phyloP scores from a whole-genome alignment of 192 early-diverging fungal species.

The Obelidium mucronatum region DNA sequence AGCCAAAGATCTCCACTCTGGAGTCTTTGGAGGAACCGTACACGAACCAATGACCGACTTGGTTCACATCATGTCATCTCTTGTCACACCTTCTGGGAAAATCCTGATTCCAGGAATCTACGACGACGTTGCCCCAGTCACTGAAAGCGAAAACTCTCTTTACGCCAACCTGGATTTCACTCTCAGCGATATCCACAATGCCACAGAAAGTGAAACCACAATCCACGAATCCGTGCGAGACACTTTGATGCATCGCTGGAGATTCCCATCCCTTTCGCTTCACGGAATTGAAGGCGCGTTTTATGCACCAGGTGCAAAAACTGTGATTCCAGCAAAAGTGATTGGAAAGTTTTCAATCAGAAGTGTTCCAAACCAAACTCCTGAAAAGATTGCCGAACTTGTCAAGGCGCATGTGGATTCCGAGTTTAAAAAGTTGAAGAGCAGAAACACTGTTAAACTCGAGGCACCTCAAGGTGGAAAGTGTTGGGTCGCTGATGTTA shows the following conservation, averaged over 20 bases:
- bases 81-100: slow-evolving; percentile 85
- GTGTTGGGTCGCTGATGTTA: slow-evolving; percentile 88
- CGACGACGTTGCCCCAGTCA: slow-evolving; percentile 88
- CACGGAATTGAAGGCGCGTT: slow-evolving; percentile 99
- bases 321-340: slow-evolving; percentile 95
- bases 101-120: slow-evolving; percentile 91
- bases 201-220: slow-evolving; percentile 76
- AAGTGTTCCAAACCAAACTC: slow-evolving; percentile 91
- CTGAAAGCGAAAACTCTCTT: slow-evolving; percentile 77
- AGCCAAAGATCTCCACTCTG: slow-evolving; percentile 93
- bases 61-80: slow-evolving; percentile 78
- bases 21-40: slow-evolving; percentile 85
- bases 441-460: slow-evolving; percentile 84
- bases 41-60: slow-evolving; percentile 99
- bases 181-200: slow-evolving; percentile 78
- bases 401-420: slow-evolving; percentile 76
- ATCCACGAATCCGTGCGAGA: slow-evolving; percentile 80
- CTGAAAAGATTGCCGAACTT: slow-evolving; percentile 74
- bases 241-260: slow-evolving; percentile 87
- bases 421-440: slow-evolving; percentile 91
- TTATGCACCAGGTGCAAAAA: slow-evolving; percentile 92
- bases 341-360: slow-evolving; percentile 99
- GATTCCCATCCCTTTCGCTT: slow-evolving; percentile 93
- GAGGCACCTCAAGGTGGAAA: slow-evolving; percentile 84
- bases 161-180: slow-evolving; percentile 88